Conservation (phyloP, 108 stramenopile species). For the Conticribra weissflogii region DNA sequence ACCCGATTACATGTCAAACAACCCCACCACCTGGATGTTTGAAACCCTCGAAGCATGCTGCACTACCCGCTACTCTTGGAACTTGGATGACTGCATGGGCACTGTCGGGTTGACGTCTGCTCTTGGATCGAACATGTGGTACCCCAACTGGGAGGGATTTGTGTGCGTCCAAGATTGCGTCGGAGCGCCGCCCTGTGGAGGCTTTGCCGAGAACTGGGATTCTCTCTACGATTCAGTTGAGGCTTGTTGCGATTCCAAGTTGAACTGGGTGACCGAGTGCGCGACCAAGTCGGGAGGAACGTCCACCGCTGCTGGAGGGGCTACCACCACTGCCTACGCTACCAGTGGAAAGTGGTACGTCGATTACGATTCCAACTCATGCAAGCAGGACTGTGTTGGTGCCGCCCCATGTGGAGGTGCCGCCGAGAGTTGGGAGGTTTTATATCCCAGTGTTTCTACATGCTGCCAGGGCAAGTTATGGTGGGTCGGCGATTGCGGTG, state of each 20-base stretch:
- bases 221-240: background rate
- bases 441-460: background rate
- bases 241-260: background rate
- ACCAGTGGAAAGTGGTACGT: background rate
- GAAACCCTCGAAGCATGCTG: background rate
- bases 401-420: background rate
- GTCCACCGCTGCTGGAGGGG: background rate
- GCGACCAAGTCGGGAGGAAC: background rate
- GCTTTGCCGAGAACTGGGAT: slow-evolving; percentile 5
- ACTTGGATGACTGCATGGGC: background rate
- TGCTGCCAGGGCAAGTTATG: background rate
- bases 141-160: background rate
- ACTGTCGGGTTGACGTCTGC: background rate
- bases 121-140: background rate
- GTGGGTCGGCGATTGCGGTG: background rate
- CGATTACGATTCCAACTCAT: background rate
- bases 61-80: background rate
- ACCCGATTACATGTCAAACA: background rate
- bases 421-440: background rate
- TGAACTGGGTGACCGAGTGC: background rate
- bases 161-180: background rate
- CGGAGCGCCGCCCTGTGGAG: slow-evolving; percentile 13
- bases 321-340: no score
- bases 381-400: background rate
- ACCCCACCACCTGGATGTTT: slow-evolving; percentile 5